Conservation (phyloP, 192 early-diverging fungal species). For the Radiomyces spectabilis region DNA sequence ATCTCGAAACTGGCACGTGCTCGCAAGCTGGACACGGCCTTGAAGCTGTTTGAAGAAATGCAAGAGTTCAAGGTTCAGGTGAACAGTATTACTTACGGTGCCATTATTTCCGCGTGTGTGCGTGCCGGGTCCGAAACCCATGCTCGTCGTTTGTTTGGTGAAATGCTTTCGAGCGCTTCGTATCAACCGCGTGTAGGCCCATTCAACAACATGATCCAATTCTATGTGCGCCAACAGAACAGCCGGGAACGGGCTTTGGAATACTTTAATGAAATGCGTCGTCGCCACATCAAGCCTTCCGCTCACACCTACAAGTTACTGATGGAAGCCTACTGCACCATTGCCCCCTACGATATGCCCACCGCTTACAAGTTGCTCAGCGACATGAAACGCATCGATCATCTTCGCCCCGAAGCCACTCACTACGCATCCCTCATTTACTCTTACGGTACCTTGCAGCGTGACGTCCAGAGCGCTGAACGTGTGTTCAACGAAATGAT, state of each 20-base stretch:
- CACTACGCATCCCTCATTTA: constrained; percentile 50
- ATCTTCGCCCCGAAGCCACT: constrained; percentile 31
- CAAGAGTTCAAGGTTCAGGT: constrained; percentile 35
- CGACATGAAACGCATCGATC: constrained; percentile 28
- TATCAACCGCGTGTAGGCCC: constrained; percentile 46
- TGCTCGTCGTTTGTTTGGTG: constrained; percentile 35
- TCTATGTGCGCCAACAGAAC: constrained; percentile 47
- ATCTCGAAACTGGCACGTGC: constrained; percentile 53
- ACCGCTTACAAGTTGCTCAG: constrained; percentile 39
- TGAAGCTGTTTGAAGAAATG: constrained; percentile 52
- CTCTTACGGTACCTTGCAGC: constrained; percentile 44
- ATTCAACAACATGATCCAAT: constrained; percentile 57
- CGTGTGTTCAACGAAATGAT: constrained; percentile 35
- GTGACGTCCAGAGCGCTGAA: constrained; percentile 35
- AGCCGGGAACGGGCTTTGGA: constrained; percentile 38
- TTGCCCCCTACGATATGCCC: constrained; percentile 48
- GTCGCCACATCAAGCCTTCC: constrained; percentile 37
- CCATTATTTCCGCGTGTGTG: constrained; percentile 47
- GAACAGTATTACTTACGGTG: constrained; percentile 48
- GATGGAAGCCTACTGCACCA: constrained; percentile 45
- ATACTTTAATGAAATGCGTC: constrained; percentile 37
- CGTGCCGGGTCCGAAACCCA: constrained; percentile 45
- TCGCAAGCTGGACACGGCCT: constrained; percentile 42
- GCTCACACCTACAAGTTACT: constrained; percentile 48
- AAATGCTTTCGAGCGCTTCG: constrained; percentile 35